Conservation (phyloP, 495 filamentous ascomycete species). For the Bathelium albidoporum region DNA sequence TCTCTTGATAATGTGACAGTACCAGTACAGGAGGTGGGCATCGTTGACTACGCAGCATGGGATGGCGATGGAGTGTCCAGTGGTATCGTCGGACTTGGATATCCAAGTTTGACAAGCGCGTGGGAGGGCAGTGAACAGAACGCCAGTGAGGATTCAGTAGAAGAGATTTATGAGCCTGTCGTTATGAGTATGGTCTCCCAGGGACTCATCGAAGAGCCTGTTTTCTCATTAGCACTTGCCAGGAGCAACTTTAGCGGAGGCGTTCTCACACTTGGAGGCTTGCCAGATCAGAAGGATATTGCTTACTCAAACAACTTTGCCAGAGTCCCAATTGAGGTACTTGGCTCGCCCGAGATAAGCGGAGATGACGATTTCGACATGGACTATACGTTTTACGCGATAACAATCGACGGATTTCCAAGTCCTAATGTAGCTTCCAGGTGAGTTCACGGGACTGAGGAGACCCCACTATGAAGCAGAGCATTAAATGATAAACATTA, state of each 20-base stretch:
- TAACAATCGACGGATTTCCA: slow-evolving; percentile 32
- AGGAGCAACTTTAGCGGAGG: slow-evolving; percentile 19
- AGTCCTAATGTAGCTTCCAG: background rate
- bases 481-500: background rate
- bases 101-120: slow-evolving; percentile 41
- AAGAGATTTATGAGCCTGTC: slow-evolving; percentile 43
- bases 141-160: slow-evolving; percentile 1
- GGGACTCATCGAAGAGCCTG: slow-evolving; percentile 37
- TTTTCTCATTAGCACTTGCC: slow-evolving; percentile 46
- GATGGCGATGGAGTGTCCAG: slow-evolving; percentile 41
- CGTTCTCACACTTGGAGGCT: slow-evolving; percentile 44
- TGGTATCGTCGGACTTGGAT: slow-evolving; percentile 29
- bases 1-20: slow-evolving; percentile 16
- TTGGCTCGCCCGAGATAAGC: background rate
- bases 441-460: background rate
- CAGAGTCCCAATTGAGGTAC: slow-evolving; percentile 29
- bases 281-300: slow-evolving; percentile 30
- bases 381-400: slow-evolving; percentile 35
- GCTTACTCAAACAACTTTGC: slow-evolving; percentile 28
- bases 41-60: slow-evolving; percentile 16
- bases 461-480: background rate
- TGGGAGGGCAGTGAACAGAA: slow-evolving; percentile 32
- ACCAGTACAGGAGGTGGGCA: slow-evolving; percentile 14
- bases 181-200: slow-evolving; percentile 47
- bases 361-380: background rate